phyloP scores from a whole-genome alignment of 495 filamentous ascomycete genomes.

The Clavariopsis aquatica region DNA sequence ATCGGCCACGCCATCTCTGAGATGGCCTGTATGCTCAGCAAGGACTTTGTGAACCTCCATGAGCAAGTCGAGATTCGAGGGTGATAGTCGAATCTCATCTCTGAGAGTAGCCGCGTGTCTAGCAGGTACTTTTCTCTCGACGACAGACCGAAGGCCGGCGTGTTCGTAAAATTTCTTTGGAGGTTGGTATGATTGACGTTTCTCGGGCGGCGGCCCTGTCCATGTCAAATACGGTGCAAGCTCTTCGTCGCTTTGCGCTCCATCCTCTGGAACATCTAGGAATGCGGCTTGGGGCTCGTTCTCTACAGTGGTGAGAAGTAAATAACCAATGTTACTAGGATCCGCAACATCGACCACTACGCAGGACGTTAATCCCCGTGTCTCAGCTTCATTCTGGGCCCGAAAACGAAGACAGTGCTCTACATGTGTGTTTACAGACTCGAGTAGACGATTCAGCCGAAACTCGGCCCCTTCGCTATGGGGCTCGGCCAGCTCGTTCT shows the following conservation, averaged over 20 bases:
- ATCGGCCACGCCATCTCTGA: constrained; percentile 75
- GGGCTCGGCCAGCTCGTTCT: constrained; percentile 69
- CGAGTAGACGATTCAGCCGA: constrained; percentile 68
- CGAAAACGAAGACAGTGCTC: constrained; percentile 58
- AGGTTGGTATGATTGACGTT: constrained; percentile 68
- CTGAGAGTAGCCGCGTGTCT: constrained; percentile 61
- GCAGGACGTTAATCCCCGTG: constrained; percentile 47
- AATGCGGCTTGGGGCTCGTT: constrained; percentile 63
- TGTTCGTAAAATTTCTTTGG: constrained; percentile 62
- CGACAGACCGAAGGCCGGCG: constrained; percentile 61
- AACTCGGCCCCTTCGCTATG: constrained; percentile 68
- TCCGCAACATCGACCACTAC: constrained; percentile 66
- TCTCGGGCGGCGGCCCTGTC: constrained; percentile 45
- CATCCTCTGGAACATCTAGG: constrained; percentile 63
- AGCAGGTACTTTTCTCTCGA: constrained; percentile 61
- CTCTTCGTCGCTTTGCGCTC: constrained; percentile 36
- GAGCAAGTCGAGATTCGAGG: constrained; percentile 72
- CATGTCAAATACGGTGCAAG: constrained; percentile 7
- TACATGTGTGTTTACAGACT: constrained; percentile 60
- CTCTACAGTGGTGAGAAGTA: constrained; percentile 70
- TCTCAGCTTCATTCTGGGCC: constrained; percentile 43
- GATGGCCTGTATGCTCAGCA: constrained; percentile 67
- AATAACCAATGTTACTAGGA: constrained; percentile 75
- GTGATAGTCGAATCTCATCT: constrained; percentile 72
- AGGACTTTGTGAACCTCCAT: constrained; percentile 75